These are phyloP conservation scores for Phoma herbarum DNA, from an alignment of 2,329 filamentous ascomycete species.

Conservation along the genomic window DNA sequence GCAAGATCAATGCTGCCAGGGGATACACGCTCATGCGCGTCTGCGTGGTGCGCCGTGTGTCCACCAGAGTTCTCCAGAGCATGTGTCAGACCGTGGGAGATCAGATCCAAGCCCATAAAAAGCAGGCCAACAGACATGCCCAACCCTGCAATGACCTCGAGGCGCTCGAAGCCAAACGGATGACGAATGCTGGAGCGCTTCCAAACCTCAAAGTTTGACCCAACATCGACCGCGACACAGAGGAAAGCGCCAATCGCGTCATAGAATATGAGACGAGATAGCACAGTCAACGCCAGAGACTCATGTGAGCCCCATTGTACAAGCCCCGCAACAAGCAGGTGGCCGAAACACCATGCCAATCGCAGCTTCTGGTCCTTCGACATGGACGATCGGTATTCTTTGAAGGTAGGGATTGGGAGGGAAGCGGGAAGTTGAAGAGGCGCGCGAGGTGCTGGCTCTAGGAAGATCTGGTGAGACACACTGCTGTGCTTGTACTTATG, in stretches of 20 bases:
- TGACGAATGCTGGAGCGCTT: slow-evolving; percentile 90
- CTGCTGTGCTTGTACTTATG: slow-evolving; percentile 99
- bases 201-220: slow-evolving; percentile 98
- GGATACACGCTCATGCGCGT: slow-evolving; percentile 71
- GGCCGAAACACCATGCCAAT: slow-evolving; percentile 88
- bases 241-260: slow-evolving; percentile 92
- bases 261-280: slow-evolving; percentile 94
- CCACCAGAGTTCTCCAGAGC: slow-evolving; percentile 77
- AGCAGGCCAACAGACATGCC: slow-evolving; percentile 94
- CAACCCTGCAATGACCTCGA: slow-evolving; percentile 93
- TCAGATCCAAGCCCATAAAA: slow-evolving; percentile 96
- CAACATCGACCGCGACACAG: slow-evolving; percentile 90
- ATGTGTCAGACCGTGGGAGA: slow-evolving; percentile 93
- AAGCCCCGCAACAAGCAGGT: slow-evolving; percentile 81
- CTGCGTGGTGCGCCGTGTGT: slow-evolving; percentile 77
- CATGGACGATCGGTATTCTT: slow-evolving; percentile 90
- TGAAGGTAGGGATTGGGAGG: slow-evolving; percentile 86
- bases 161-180: slow-evolving; percentile 89
- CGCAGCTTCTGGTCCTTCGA: slow-evolving; percentile 84
- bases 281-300: slow-evolving; percentile 87
- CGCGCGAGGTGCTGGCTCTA: slow-evolving; percentile 85
- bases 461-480: slow-evolving; percentile 95
- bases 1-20: slow-evolving; percentile 83
- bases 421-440: slow-evolving; percentile 91
- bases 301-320: slow-evolving; percentile 87